Conservation (phyloP, 345 rosid genomes). For the Brassica juncea region DNA sequence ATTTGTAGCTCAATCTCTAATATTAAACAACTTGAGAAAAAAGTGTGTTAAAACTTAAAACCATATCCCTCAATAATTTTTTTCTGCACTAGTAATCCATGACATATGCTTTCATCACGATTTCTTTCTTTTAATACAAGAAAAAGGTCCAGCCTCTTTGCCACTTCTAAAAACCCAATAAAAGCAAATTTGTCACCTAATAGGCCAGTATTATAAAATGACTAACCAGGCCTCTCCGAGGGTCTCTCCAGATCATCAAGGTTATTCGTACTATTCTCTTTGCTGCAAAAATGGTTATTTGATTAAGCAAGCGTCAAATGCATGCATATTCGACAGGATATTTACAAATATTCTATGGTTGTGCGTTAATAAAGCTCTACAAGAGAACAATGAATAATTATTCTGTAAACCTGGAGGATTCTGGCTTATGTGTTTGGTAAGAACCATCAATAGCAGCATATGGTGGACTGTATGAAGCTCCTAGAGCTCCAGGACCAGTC, state of each 20-base stretch:
- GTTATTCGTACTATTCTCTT: constrained; percentile 24
- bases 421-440: constrained; percentile 55
- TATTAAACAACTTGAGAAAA: neutral
- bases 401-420: constrained; percentile 62
- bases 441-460: constrained; percentile 60
- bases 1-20: neutral
- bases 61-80: neutral
- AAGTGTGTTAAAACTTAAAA: neutral
- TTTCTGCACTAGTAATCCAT: neutral
- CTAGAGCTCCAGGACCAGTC: constrained; percentile 84
- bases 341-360: neutral
- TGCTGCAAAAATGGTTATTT: constrained; percentile 30
- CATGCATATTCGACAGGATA: neutral
- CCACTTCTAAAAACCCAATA: neutral
- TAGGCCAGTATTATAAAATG: neutral
- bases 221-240: constrained; percentile 40
- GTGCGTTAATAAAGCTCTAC: neutral
- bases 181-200: neutral
- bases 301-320: constrained; percentile 1
- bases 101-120: neutral
- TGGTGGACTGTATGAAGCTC: constrained; percentile 76
- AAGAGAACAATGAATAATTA: constrained; percentile 1
- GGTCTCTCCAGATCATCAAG: constrained; percentile 21
- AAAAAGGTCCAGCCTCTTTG: constrained; percentile 14
- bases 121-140: neutral